Evolutionary conservation across 495 filamentous ascomycete species (phyloP), one percentile per base, ranked within the genome.

Genomic region (Lasiosphaeris hirsuta): DNA sequence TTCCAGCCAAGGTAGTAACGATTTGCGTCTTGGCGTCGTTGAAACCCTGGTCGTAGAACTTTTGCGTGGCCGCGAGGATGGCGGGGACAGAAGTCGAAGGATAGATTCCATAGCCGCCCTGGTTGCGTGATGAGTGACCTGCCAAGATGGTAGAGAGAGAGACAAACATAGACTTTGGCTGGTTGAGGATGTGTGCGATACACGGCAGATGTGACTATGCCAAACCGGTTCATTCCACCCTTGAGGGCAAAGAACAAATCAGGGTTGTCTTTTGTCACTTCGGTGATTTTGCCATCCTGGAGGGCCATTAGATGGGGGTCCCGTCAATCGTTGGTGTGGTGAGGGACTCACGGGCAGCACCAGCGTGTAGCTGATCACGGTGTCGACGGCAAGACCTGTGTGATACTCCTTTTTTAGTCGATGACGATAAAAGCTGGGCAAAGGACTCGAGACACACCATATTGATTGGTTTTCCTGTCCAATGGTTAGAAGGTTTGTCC

Each of bases 241-340:
- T 74, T 74, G 2, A 86, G 69, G 5, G 84, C 84, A 72, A 79
- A 82, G 61, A 78, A 86, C 0, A 86, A 63, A 60, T 84, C 82
- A 0, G 69, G 39, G 58, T 83, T 75, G 43, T 72, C 10, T 0
- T n/a, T 37, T 1, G 61, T 62, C 7, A 55, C 66, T 0, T 17
- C 18, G 8, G 66, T 63, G 37, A 69, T 56, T 2, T 58, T 67
- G 15, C 66, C 66, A 33, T 69, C 63, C 63, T 68, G 44, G 3
- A 10, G 5, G 6, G 10, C 33, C 38, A 14, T n/a, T 19, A n/a
- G 9, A 15, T 49, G 7, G 10, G n/a, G 18, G 33, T 15, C 19
- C 17, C 37, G 10, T 35, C 2, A 34, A 17, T 2, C 43, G 17
- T 11, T 11, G 7, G 30, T 9, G 50, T 5, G 0, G 0, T 13